These are phyloP conservation scores for Cerioporus squamosus DNA, from an alignment of 1,284 basidiomycete species.

Conservation along the genomic window DNA sequence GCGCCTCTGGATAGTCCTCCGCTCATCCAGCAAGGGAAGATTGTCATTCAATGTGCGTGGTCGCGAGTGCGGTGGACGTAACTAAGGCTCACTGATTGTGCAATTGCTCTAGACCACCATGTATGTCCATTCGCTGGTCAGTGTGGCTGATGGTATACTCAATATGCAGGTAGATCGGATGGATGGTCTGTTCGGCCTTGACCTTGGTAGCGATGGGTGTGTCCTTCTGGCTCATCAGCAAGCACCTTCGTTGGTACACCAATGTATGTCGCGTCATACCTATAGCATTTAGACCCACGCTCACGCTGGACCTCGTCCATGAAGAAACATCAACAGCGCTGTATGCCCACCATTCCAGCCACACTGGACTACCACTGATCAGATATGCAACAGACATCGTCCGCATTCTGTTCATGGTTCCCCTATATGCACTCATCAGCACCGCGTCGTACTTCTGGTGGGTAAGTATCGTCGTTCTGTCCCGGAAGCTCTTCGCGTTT, in stretches of 20 bases:
- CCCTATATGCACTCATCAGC: constrained; percentile 73
- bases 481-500: background rate
- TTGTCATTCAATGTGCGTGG: constrained; percentile 61
- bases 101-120: constrained; percentile 46
- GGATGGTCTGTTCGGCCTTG: constrained; percentile 71
- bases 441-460: constrained; percentile 75
- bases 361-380: background rate
- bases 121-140: constrained; percentile 34
- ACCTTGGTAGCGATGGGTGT: constrained; percentile 54
- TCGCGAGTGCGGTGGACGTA: no score
- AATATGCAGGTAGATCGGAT: constrained; percentile 57
- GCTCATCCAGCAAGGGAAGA: constrained; percentile 62
- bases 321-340: constrained; percentile 71
- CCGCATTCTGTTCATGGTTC: constrained; percentile 80
- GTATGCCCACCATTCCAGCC: constrained; percentile 39
- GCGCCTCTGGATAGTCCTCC: constrained; percentile 51
- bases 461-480: constrained; percentile 43
- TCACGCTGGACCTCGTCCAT: constrained; percentile 2
- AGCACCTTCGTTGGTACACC: constrained; percentile 76
- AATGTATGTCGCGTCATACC: constrained; percentile 45
- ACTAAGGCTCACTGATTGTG: no score
- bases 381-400: constrained; percentile 55
- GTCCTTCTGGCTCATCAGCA: constrained; percentile 75
- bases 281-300: background rate
- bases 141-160: background rate